Base-by-base conservation (phyloP, 2,329 filamentous ascomycete genomes). In the Pseudogymnoascus pannorum region DNA sequence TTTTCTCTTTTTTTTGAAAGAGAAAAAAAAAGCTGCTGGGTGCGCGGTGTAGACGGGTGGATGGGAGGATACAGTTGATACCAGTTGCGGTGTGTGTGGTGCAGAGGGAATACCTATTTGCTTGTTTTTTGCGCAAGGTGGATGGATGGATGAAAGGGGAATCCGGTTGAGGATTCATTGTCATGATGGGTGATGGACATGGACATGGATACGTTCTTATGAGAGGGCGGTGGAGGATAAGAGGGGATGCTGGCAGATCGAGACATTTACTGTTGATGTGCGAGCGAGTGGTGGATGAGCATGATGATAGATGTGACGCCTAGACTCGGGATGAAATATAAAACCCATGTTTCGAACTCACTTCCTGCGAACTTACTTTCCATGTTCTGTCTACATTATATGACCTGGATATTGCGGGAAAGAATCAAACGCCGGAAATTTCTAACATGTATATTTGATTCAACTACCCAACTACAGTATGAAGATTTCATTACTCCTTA, bases 301-400 rank as follows among this genome's bases (percentile, higher is more conserved):
- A 54, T 18, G 14, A 14, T 31, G 48, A 54, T 31, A 54, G 48
- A 54, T 12, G n/a, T n/a, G 2, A 54, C 48, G 48, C 16, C 48
- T 54, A 54, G 48, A 31, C 26, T 54, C 48, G 48, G 18, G n/a
- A 31, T 54, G 48, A 54, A 54, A 54, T 54, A 54, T 54, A 54
- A 7, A 31, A 54, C 48, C 22, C 48, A 54, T 54, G 48, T 54
- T 31, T 54, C 26, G 24, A 54, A 54, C 48, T 54, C 44, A 31
- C 16, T 2, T 16, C 2, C 5, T 22, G 3, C 0, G 14, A 14
- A 5, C 1, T 6, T 44, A 44, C 12, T n/a, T 8, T n/a, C 29
- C 14, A 14, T 16, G 44, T 51, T 14, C 14, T 44, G 18, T 44
- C n/a, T n/a, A n/a, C n/a, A n/a, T n/a, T n/a, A n/a, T n/a, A n/a